These are phyloP conservation scores for Lasiodiplodia theobromae DNA, from an alignment of 2,329 filamentous ascomycete species.

Conservation along the genomic window DNA sequence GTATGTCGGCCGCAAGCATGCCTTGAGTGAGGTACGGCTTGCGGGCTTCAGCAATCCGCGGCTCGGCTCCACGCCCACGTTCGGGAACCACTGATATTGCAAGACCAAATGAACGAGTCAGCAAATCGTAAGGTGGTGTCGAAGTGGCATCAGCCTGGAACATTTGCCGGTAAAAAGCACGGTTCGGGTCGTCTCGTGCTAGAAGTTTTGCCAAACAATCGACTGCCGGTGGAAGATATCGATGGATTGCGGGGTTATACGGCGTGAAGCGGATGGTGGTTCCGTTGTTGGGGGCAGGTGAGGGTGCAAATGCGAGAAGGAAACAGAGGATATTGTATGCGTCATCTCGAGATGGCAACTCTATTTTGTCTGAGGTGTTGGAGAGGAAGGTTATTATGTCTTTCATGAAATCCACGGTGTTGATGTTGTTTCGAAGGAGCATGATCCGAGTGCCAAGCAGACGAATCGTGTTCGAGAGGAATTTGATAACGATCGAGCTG, in stretches of 20 bases:
- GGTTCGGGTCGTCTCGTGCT: constrained; percentile 91
- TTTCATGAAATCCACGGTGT: constrained; percentile 97
- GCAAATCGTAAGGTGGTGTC: constrained; percentile 74
- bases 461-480: constrained; percentile 82
- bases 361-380: constrained; percentile 81
- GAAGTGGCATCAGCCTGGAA: constrained; percentile 75
- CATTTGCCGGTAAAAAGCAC: constrained; percentile 81
- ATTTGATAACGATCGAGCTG: constrained; percentile 78
- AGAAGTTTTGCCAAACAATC: constrained; percentile 91
- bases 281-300: constrained; percentile 69
- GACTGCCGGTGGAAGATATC: constrained; percentile 87
- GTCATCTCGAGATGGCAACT: constrained; percentile 85
- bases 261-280: constrained; percentile 72
- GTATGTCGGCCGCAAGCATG: constrained; percentile 85
- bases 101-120: constrained; percentile 86
- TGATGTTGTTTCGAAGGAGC: constrained; percentile 79
- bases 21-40: constrained; percentile 94
- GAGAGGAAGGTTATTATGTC: constrained; percentile 88
- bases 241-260: constrained; percentile 82
- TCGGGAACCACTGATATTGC: constrained; percentile 87
- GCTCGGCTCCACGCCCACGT: constrained; percentile 64
- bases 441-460: constrained; percentile 89
- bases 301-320: constrained; percentile 86
- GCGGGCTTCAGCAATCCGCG: constrained; percentile 77
- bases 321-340: constrained; percentile 87